A percentile compares a stretch with the other conserved stretches of the same genome.
These are phyloP conservation scores for Metschnikowia kofuensis DNA, from an alignment of 805 yeast species.

Conservation along the genomic window DNA sequence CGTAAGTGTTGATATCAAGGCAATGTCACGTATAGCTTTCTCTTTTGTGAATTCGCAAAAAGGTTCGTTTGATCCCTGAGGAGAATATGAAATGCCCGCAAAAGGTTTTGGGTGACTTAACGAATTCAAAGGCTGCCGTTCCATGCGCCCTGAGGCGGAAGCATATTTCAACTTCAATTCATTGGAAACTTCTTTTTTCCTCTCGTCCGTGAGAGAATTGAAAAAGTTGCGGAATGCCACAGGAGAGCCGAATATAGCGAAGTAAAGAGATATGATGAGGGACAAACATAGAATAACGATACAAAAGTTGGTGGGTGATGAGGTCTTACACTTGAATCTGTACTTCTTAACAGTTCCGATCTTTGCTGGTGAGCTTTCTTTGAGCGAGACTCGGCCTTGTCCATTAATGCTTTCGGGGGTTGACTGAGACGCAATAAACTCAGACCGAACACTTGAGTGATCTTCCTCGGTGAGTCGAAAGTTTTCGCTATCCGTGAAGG, in stretches of 20 bases:
- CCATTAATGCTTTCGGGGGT: not conserved
- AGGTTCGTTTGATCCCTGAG: slow-evolving; percentile 50
- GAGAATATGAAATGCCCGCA: slow-evolving; percentile 61
- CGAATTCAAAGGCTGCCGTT: not conserved
- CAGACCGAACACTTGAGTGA: not conserved
- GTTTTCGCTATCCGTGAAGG: slow-evolving; percentile 4
- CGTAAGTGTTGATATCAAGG: slow-evolving; percentile 56
- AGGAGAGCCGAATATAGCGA: slow-evolving; percentile 8
- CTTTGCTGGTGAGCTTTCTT: not conserved
- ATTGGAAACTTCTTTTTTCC: slow-evolving; percentile 1
- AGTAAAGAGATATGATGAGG: slow-evolving; percentile 4
- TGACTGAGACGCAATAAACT: not conserved
- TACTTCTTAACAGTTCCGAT: not conserved
- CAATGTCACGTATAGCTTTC: slow-evolving; percentile 55
- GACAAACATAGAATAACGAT: slow-evolving; percentile 2
- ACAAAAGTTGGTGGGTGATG: not conserved
- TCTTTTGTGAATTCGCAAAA: slow-evolving; percentile 47
- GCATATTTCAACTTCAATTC: slow-evolving; percentile 4
- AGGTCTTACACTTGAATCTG: not conserved
- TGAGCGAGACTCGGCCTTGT: not conserved
- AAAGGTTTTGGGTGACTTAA: slow-evolving; percentile 26
- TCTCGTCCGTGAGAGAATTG: slow-evolving; percentile 6
- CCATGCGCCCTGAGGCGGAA: not conserved
- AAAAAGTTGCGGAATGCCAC: slow-evolving; percentile 8
- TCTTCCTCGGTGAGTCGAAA: not conserved